Evolutionary conservation across 148 eudicot species (phyloP).

Genomic region (Persicaria tinctoria): DNA sequence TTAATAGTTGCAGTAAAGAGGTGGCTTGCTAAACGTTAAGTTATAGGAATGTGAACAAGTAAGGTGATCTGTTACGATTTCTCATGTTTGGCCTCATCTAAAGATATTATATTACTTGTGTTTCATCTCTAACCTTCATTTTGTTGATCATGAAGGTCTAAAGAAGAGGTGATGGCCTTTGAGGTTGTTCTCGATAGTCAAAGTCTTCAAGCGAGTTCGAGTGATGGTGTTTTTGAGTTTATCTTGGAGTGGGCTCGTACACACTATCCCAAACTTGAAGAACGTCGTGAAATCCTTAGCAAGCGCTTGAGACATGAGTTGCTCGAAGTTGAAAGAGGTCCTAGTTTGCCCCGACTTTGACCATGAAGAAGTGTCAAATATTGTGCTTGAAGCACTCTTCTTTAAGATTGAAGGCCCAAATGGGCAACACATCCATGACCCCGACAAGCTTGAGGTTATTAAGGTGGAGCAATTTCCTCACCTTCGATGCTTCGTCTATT

Average conservation of each 20-base stretch:
- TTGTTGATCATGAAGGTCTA: conserved; percentile 30
- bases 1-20: conserved; percentile 68
- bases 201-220: conserved; percentile 75
- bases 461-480: conserved; percentile 76
- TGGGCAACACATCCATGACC: conserved; percentile 49
- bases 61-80: conserved; percentile 5
- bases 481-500: conserved; percentile 71
- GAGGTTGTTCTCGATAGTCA: conserved; percentile 69
- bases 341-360: conserved; percentile 68
- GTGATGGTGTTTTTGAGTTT: conserved; percentile 71
- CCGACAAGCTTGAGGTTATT: conserved; percentile 31
- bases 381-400: conserved; percentile 70
- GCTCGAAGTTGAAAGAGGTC: conserved; percentile 66
- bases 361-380: conserved; percentile 63
- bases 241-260: conserved; percentile 64
- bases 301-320: conserved; percentile 66
- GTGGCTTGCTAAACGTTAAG: conserved; percentile 58
- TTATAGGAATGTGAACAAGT: conserved; percentile 60
- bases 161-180: conserved; percentile 66
- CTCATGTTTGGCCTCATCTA: too few species aligned
- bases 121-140: too few species aligned
- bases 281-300: conserved; percentile 61
- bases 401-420: conserved; percentile 81
- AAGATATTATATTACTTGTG: too few species aligned
- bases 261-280: conserved; percentile 59